A percentile compares a stretch with the other conserved stretches of the same genome.
Evolutionary conservation across 768 basidiomycete genomes (phyloP).

Genomic region (Russula emetica): DNA sequence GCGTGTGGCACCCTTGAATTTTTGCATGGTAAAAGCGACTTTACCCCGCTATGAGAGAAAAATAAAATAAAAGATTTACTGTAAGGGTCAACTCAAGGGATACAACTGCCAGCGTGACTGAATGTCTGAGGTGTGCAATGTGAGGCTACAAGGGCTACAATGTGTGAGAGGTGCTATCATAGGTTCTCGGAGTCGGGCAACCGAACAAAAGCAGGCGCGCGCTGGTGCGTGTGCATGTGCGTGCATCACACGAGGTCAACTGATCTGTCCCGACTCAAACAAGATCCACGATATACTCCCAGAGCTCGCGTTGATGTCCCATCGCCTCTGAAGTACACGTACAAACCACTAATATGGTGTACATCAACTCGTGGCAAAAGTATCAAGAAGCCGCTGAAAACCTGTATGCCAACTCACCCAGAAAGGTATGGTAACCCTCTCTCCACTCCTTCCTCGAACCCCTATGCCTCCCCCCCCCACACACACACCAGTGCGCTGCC

Average conservation of each 20-base stretch:
- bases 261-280: neutral
- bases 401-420: slow-evolving; percentile 76
- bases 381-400: slow-evolving; percentile 86
- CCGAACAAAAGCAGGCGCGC: neutral
- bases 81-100: no score
- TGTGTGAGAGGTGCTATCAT: no score
- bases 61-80: no score
- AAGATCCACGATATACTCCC: neutral
- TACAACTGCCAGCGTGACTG: no score
- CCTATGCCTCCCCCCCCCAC: no score
- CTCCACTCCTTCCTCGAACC: neutral
- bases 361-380: slow-evolving; percentile 86
- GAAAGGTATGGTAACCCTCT: slow-evolving; percentile 46
- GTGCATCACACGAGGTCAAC: neutral
- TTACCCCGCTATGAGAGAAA: no score
- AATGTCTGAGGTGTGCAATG: no score
- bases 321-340: neutral
- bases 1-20: no score
- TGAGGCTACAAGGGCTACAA: no score
- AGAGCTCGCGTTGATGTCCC: slow-evolving; percentile 22
- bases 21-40: no score
- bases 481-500: no score
- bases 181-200: no score
- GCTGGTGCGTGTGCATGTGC: neutral
- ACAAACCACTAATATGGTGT: slow-evolving; percentile 78